A percentile compares a stretch with the other conserved stretches of the same genome.
These are phyloP conservation scores for Alternaria arborescens DNA, from an alignment of 2,329 filamentous ascomycete species.

Conservation along the genomic window DNA sequence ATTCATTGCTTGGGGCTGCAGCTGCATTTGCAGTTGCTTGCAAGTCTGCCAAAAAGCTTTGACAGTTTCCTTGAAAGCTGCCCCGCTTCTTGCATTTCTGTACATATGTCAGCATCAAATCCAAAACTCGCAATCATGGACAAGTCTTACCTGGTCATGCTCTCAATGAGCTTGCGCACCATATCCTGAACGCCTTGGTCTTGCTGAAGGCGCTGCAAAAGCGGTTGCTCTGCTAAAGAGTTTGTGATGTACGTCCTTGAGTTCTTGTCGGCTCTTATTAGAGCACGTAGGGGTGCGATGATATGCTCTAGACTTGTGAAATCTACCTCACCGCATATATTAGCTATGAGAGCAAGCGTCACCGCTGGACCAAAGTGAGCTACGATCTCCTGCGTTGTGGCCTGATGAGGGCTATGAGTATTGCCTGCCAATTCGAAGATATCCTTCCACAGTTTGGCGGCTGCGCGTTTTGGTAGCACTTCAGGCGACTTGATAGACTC, in stretches of 20 bases:
- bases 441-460: conserved; percentile 74
- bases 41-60: conserved; percentile 49
- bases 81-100: conserved; percentile 46
- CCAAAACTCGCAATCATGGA: not conserved
- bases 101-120: conserved; percentile 33
- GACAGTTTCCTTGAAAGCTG: conserved; percentile 47
- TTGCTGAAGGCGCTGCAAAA: conserved; percentile 41
- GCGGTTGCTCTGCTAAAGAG: conserved; percentile 40
- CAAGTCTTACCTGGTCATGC: conserved; percentile 40
- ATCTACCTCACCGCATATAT: conserved; percentile 49
- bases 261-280: conserved; percentile 44
- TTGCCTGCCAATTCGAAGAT: conserved; percentile 46
- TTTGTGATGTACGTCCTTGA: conserved; percentile 42
- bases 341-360: conserved; percentile 42
- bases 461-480: conserved; percentile 76
- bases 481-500: conserved; percentile 75
- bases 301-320: conserved; percentile 46
- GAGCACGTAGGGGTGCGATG: conserved; percentile 41
- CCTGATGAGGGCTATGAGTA: conserved; percentile 37
- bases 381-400: conserved; percentile 47
- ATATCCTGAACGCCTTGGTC: conserved; percentile 40
- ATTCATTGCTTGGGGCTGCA: conserved; percentile 43
- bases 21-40: conserved; percentile 49
- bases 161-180: conserved; percentile 47
- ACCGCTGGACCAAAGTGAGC: conserved; percentile 45